A percentile compares a stretch with the other conserved stretches of the same genome.
Conservation (phyloP, 148 eudicot genomes). For the Vaccinium macrocarpon region DNA sequence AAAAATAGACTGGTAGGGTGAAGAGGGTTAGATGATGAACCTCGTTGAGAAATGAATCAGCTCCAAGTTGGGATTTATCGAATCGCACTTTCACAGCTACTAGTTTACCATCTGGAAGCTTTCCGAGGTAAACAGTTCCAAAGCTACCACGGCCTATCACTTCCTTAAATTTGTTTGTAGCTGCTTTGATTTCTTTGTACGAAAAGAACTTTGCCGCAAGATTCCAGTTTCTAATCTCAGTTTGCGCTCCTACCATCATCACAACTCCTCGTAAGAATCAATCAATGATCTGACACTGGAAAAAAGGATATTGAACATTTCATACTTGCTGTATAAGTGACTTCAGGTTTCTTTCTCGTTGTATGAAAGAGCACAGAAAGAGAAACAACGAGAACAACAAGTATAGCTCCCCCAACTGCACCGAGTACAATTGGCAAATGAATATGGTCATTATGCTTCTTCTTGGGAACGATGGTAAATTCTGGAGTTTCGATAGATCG, state of each 20-base stretch:
- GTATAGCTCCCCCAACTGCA: conserved; percentile 43
- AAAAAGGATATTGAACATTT: conserved; percentile 6
- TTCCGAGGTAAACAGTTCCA: conserved; percentile 74
- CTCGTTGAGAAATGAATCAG: conserved; percentile 74
- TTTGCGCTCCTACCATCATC: conserved; percentile 31
- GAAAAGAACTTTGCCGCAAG: conserved; percentile 54
- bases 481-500: conserved; percentile 58
- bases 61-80: conserved; percentile 66
- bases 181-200: conserved; percentile 66
- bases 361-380: conserved; percentile 35
- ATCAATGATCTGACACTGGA: background rate
- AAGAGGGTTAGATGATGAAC: conserved; percentile 27
- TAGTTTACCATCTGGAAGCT: conserved; percentile 55
- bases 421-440: conserved; percentile 43
- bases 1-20: background rate
- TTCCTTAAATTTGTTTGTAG: conserved; percentile 70
- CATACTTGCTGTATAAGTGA: conserved; percentile 37
- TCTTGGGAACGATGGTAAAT: conserved; percentile 49
- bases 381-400: conserved; percentile 26
- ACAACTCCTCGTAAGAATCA: background rate
- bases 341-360: conserved; percentile 37
- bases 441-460: conserved; percentile 39
- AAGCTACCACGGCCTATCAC: conserved; percentile 76
- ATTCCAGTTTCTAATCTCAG: conserved; percentile 48
- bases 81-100: conserved; percentile 76